Base-by-base conservation (phyloP, 768 basidiomycete genomes). In the Mycena pura region DNA sequence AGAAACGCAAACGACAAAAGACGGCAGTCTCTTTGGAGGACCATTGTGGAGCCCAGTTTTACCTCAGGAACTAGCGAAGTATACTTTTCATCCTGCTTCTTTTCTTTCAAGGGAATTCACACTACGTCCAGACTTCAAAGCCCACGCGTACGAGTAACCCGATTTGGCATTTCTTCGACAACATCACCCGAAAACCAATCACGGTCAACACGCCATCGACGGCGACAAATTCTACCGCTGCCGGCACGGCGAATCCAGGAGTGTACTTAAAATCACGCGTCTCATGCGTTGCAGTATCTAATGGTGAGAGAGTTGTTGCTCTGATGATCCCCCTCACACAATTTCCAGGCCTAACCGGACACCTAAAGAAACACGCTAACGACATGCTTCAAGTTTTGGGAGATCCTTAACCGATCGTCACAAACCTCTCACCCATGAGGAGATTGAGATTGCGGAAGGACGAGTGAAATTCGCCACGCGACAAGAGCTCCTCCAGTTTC, bases 201-300 rank as follows among this genome's bases (percentile, higher is more conserved):
- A 43, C 29, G 40, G 27, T 3, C 19, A 32, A 4, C 31, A 44
- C 3, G 41, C 11, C 21, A n/a, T 21, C 19, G 5, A 5, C 6
- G 41, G 29, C n/a, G 52, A 54, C n/a, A 48, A 32, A 22, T 48
- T 57, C 28, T 57, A 47, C 46, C 45, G 46, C 14, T 57, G 56
- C 29, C 28, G 5, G 17, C 56, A 57, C 11, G 56, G 56, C 5
- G 38, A 57, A 31, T 57, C 56, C 7, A 31, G 28, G 56, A 38
- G 48, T 8, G 24, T 40, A 11, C 46, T 47, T 15, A 39, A 25
- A 15, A 57, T 57, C 17, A 48, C 56, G 19, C 17, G 3, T 5
- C 17, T 7, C 5, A 57, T 57, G 56, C 24, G 24, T 0, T 28
- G 31, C 22, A 32, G 31, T 22, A 19, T 55, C 21, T n/a, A 55